Evolutionary conservation across 2,329 filamentous ascomycete genomes (phyloP).

Genomic region (Aspergillus pseudonomiae): DNA sequence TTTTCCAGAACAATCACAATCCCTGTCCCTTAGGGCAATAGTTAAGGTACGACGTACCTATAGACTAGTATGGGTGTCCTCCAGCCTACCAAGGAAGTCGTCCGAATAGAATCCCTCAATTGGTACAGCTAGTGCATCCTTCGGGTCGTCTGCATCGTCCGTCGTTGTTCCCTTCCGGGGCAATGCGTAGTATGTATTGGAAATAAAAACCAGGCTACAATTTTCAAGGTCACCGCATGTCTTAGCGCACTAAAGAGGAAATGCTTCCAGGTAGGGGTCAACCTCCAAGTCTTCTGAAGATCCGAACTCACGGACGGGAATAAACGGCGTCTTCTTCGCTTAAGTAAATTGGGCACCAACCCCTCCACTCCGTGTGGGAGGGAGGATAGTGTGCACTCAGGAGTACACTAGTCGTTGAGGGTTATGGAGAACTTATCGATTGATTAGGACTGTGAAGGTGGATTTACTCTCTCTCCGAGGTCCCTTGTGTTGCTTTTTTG

Average conservation of each 20-base stretch:
- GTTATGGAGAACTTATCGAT: neutral
- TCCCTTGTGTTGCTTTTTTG: neutral
- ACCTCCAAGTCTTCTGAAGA: neutral
- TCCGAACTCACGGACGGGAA: constrained; percentile 15
- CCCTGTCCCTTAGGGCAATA: constrained; percentile 2
- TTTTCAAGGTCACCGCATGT: neutral
- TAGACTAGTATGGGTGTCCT: neutral
- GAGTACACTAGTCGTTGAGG: neutral
- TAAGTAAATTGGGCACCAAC: constrained; percentile 26
- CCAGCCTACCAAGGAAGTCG: neutral
- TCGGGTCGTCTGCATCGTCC: neutral
- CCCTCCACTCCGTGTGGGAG: constrained; percentile 19
- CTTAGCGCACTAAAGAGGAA: neutral
- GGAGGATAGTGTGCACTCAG: neutral
- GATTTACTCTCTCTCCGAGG: neutral
- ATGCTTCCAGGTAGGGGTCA: neutral
- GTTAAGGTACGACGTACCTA: neutral
- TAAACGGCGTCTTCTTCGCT: constrained; percentile 23
- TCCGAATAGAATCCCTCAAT: neutral
- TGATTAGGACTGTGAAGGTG: neutral
- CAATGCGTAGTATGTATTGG: neutral
- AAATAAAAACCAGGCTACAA: neutral
- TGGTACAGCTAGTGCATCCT: neutral
- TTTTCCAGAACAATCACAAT: constrained; percentile 7
- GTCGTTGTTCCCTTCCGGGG: neutral